phyloP scores from a whole-genome alignment of 768 basidiomycete species.

The Rhodocollybia butyracea region DNA sequence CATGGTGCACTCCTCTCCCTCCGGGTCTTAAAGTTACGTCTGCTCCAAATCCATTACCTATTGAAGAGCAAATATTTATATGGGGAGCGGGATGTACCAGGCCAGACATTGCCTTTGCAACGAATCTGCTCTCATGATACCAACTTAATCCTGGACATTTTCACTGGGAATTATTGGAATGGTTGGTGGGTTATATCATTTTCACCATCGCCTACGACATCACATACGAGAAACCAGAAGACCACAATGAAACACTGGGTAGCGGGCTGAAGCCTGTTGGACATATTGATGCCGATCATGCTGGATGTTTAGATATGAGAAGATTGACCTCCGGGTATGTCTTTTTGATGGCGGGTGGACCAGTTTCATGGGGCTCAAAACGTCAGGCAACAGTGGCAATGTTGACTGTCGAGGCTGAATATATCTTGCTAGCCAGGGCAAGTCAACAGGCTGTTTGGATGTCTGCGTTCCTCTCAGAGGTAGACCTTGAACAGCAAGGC shows the following conservation, averaged over 20 bases:
- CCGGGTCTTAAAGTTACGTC: not conserved
- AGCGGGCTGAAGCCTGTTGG: not conserved
- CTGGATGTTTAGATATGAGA: conserved; percentile 18
- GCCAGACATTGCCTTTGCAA: conserved; percentile 19
- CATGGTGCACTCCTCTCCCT: not conserved
- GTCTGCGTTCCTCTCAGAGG: no score
- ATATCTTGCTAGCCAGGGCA: conserved; percentile 9
- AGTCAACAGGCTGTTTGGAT: conserved; percentile 22
- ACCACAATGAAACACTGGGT: no score
- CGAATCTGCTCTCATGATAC: conserved; percentile 16
- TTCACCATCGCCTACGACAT: not conserved
- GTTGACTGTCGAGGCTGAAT: conserved; percentile 15
- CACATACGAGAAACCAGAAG: no score
- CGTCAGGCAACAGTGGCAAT: conserved; percentile 22
- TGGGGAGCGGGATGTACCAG: no score
- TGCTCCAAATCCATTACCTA: not conserved
- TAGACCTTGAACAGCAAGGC: no score
- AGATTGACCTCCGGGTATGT: conserved; percentile 25
- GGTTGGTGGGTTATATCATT: conserved; percentile 18
- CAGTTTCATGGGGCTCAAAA: conserved; percentile 27
- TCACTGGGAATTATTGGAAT: conserved; percentile 28
- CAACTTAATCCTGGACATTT: conserved; percentile 14
- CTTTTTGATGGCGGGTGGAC: conserved; percentile 23
- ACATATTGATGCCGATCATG: conserved; percentile 31
- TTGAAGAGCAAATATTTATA: no score